Evolutionary conservation across 1,139 yeast genomes (phyloP).

Genomic region (Pichia kudriavzevii): DNA sequence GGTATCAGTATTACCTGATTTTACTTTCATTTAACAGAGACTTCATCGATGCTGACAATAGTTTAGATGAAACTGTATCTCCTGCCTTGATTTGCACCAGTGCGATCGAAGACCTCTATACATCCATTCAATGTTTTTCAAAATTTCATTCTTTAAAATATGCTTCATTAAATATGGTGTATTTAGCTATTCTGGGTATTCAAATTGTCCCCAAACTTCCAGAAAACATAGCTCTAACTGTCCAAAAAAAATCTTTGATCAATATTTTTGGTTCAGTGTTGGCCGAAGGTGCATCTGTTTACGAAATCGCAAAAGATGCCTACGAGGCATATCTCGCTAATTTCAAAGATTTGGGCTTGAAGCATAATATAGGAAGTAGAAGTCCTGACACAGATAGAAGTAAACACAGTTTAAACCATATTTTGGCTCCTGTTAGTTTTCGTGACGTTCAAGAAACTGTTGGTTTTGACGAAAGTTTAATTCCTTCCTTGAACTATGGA

Average conservation of each 20-base stretch:
- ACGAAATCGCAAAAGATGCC: conserved; percentile 6
- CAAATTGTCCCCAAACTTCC: conserved; percentile 4
- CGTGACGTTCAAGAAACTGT: neutral
- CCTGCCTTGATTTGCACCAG: conserved; percentile 4
- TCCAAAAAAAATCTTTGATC: conserved; percentile 1
- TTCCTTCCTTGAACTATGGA: conserved; percentile 6
- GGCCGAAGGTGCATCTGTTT: conserved; percentile 2
- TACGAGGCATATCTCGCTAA: conserved; percentile 1
- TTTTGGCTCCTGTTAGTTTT: neutral
- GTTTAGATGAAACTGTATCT: neutral
- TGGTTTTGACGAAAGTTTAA: conserved; percentile 6
- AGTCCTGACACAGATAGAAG: no score
- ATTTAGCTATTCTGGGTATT: conserved; percentile 5
- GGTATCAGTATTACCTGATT: conserved; percentile 9
- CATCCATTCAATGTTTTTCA: conserved; percentile 4
- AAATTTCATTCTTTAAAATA: conserved; percentile 2
- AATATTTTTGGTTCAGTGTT: conserved; percentile 5
- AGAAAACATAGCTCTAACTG: neutral
- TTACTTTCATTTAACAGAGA: conserved; percentile 6
- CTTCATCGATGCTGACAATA: conserved; percentile 1
- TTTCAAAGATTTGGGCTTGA: no score
- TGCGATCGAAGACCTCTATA: conserved; percentile 8
- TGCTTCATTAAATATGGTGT: conserved; percentile 7
- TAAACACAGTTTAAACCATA: no score
- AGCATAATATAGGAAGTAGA: no score